Conservation (phyloP, 805 yeast species). For the Metschnikowia similis region DNA sequence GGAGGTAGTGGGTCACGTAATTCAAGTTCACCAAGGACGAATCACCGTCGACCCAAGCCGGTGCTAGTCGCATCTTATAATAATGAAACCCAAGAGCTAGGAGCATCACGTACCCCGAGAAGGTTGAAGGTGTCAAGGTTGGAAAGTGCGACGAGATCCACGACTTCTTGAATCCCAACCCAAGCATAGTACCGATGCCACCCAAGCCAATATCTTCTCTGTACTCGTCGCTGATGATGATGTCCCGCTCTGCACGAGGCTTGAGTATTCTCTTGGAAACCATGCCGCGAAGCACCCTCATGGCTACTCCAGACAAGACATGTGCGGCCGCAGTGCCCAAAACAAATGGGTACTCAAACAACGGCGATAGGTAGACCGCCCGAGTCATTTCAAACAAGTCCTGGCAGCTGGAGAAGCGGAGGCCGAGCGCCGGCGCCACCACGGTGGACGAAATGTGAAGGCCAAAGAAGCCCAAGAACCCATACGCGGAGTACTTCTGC, state of each 20-base stretch:
- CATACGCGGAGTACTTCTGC: slow-evolving; percentile 61
- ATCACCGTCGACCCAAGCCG: slow-evolving; percentile 60
- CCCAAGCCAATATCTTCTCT: slow-evolving; percentile 55
- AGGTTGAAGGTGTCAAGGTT: slow-evolving; percentile 49
- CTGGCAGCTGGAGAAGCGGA: slow-evolving; percentile 43
- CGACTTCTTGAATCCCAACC: slow-evolving; percentile 50
- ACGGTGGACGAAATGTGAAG: slow-evolving; percentile 56
- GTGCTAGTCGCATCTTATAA: slow-evolving; percentile 44
- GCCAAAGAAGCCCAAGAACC: slow-evolving; percentile 52
- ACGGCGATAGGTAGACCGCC: slow-evolving; percentile 52
- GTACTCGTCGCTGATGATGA: slow-evolving; percentile 27
- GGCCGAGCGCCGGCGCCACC: slow-evolving; percentile 44
- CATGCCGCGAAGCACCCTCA: slow-evolving; percentile 29
- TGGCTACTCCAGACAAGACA: slow-evolving; percentile 47
- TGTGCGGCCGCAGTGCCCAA: slow-evolving; percentile 47
- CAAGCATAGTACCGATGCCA: slow-evolving; percentile 53
- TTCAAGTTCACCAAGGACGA: slow-evolving; percentile 51
- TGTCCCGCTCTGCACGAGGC: slow-evolving; percentile 6
- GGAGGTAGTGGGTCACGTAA: slow-evolving; percentile 37
- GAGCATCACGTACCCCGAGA: slow-evolving; percentile 55
- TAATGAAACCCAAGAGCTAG: slow-evolving; percentile 46
- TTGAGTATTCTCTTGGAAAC: slow-evolving; percentile 9
- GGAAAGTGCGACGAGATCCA: slow-evolving; percentile 43
- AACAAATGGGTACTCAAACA: slow-evolving; percentile 46
- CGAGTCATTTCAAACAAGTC: slow-evolving; percentile 59